Evolutionary conservation across 106 monocot species (phyloP).

Genomic region (Acanthochlamys bracteata): DNA sequence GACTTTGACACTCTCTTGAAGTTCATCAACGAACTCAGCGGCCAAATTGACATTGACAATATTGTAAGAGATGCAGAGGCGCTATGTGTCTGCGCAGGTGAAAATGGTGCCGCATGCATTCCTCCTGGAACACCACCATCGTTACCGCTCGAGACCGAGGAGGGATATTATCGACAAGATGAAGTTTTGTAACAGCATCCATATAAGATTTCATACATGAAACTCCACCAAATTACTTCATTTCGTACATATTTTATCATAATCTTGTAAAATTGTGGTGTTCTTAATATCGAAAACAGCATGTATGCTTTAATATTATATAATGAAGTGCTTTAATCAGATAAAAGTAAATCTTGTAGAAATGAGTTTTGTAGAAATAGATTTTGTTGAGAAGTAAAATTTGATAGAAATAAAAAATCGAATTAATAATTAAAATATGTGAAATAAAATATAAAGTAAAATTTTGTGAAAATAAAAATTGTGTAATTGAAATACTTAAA

Average conservation of each 20-base stretch:
- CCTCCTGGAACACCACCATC: slow-evolving; percentile 96
- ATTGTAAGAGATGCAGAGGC: slow-evolving; percentile 73
- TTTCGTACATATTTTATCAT: too few relatives aligned
- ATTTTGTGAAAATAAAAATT: too few relatives aligned
- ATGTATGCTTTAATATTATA: too few relatives aligned
- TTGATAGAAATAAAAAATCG: too few relatives aligned
- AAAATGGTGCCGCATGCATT: slow-evolving; percentile 75
- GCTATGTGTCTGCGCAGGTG: slow-evolving; percentile 63
- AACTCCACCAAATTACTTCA: too few relatives aligned
- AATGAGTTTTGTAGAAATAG: background rate
- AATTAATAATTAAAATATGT: too few relatives aligned
- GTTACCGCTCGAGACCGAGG: slow-evolving; percentile 40
- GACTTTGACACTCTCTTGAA: slow-evolving; percentile 89
- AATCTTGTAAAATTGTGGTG: too few relatives aligned
- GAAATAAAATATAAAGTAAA: too few relatives aligned
- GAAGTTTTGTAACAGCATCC: slow-evolving; percentile 31
- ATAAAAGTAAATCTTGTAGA: background rate
- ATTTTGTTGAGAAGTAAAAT: background rate
- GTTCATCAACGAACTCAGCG: slow-evolving; percentile 93
- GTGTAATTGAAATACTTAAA: too few relatives aligned
- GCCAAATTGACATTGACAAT: slow-evolving; percentile 53
- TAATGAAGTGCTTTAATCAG: too few relatives aligned
- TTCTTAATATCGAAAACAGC: too few relatives aligned
- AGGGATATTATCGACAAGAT: slow-evolving; percentile 34
- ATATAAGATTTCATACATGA: too few relatives aligned